Evolutionary conservation across 2,329 filamentous ascomycete species (phyloP).

Genomic region (Passalora sequoiae): DNA sequence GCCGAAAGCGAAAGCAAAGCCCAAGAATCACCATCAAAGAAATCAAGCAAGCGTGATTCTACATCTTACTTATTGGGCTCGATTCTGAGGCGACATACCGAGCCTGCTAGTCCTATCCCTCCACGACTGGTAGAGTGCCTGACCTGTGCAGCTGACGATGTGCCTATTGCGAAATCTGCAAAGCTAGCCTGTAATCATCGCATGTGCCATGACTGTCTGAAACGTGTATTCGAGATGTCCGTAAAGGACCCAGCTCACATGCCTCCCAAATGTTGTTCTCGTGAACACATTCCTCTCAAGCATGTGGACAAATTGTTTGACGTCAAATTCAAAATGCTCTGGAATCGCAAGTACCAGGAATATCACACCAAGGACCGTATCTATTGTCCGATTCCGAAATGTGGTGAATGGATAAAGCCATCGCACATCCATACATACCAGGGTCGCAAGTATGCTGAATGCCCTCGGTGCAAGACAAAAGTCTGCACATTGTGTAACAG

Average conservation of each 20-base stretch:
- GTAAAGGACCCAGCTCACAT: constrained; percentile 73
- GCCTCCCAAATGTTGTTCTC: constrained; percentile 76
- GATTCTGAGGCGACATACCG: constrained; percentile 24
- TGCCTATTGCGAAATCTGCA: constrained; percentile 58
- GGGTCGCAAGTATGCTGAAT: constrained; percentile 62
- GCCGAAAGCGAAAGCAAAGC: constrained; percentile 27
- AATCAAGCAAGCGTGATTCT: constrained; percentile 25
- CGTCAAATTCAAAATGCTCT: constrained; percentile 65
- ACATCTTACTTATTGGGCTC: constrained; percentile 20
- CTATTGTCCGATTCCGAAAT: constrained; percentile 69
- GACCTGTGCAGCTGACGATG: constrained; percentile 63
- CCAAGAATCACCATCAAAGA: constrained; percentile 9
- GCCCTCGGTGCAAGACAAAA: constrained; percentile 65
- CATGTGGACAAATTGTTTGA: constrained; percentile 74
- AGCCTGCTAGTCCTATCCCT: constrained; percentile 12
- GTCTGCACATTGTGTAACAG: constrained; percentile 70
- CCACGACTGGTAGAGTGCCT: constrained; percentile 56
- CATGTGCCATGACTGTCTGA: constrained; percentile 75
- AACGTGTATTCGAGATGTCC: constrained; percentile 68
- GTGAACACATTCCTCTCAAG: constrained; percentile 66
- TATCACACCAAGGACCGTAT: constrained; percentile 68
- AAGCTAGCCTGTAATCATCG: constrained; percentile 73
- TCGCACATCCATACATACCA: constrained; percentile 55
- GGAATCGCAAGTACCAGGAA: constrained; percentile 77
- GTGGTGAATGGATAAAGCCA: constrained; percentile 75